phyloP scores from a whole-genome alignment of 192 early-diverging fungal genomes.

The Dissophora globulifera region DNA sequence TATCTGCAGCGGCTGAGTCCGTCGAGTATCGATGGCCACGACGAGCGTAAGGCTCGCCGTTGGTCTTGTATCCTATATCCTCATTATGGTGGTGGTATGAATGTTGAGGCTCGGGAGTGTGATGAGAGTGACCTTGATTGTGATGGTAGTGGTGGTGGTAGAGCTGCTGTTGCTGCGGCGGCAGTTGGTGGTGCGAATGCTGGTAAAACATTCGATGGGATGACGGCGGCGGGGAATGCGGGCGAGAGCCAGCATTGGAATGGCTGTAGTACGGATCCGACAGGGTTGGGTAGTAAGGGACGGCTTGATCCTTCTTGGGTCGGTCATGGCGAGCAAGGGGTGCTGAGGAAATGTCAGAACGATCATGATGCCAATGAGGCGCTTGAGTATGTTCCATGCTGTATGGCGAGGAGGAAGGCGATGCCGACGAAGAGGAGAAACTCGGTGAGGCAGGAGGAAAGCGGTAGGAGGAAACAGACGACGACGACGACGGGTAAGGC shows the following conservation, averaged over 20 bases:
- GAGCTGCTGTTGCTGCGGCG: neutral
- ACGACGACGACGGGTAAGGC: neutral
- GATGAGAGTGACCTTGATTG: neutral
- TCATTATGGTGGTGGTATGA: slow-evolving; percentile 33
- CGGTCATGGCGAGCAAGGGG: slow-evolving; percentile 6
- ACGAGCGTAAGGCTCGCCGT: slow-evolving; percentile 3
- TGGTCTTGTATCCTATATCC: neutral
- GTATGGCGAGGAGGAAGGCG: neutral
- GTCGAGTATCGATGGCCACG: slow-evolving; percentile 31
- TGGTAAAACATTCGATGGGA: slow-evolving; percentile 6
- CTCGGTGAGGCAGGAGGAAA: neutral
- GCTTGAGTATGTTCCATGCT: neutral
- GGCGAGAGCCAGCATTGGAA: neutral
- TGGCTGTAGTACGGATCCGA: slow-evolving; percentile 7
- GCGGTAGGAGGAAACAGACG: slow-evolving; percentile 5
- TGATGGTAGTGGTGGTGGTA: no score
- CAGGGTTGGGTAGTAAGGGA: slow-evolving; percentile 7
- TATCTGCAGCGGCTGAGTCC: slow-evolving; percentile 49
- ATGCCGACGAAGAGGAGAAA: slow-evolving; percentile 2
- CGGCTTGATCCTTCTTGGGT: slow-evolving; percentile 19
- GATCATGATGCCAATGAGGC: slow-evolving; percentile 2
- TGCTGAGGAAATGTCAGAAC: neutral
- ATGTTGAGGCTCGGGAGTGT: neutral
- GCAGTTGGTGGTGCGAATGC: slow-evolving; percentile 15
- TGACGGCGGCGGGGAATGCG: neutral